phyloP scores from a whole-genome alignment of 257 asterid genomes.

The Thymus mandschuricus region DNA sequence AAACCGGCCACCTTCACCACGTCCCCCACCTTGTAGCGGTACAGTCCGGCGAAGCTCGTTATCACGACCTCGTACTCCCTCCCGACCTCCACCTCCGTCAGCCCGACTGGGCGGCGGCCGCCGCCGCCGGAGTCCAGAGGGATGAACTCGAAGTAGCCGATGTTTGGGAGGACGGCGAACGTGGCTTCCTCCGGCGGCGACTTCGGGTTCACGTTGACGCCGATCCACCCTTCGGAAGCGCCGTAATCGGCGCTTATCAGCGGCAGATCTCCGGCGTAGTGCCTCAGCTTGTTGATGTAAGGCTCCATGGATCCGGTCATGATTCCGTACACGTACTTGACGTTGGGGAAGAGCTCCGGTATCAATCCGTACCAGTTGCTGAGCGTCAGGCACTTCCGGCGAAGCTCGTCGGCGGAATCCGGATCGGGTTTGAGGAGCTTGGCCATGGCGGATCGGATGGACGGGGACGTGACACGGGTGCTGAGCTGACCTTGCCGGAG shows the following conservation, averaged over 20 bases:
- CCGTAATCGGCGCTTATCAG: slow-evolving; percentile 86
- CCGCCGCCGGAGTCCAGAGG: slow-evolving; percentile 37
- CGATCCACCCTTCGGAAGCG: slow-evolving; percentile 92
- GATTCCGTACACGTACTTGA: slow-evolving; percentile 71
- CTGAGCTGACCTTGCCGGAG: slow-evolving; percentile 54
- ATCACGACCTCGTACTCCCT: slow-evolving; percentile 73
- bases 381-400: slow-evolving; percentile 44
- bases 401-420: slow-evolving; percentile 50
- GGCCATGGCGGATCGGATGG: slow-evolving; percentile 56
- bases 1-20: slow-evolving; percentile 70
- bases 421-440: slow-evolving; percentile 64
- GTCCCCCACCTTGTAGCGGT: slow-evolving; percentile 72
- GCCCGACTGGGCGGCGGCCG: slow-evolving; percentile 40
- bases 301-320: slow-evolving; percentile 97
- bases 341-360: slow-evolving; percentile 66
- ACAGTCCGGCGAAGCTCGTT: slow-evolving; percentile 79
- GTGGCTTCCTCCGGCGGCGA: slow-evolving; percentile 65
- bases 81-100: slow-evolving; percentile 74
- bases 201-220: slow-evolving; percentile 68
- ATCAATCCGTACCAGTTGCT: slow-evolving; percentile 82
- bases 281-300: slow-evolving; percentile 65
- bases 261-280: slow-evolving; percentile 73
- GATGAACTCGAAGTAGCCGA: slow-evolving; percentile 70
- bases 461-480: slow-evolving; percentile 46
- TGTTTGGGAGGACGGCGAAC: slow-evolving; percentile 71